phyloP scores from a whole-genome alignment of 345 rosid species.

The Atalantia buxifolia region DNA sequence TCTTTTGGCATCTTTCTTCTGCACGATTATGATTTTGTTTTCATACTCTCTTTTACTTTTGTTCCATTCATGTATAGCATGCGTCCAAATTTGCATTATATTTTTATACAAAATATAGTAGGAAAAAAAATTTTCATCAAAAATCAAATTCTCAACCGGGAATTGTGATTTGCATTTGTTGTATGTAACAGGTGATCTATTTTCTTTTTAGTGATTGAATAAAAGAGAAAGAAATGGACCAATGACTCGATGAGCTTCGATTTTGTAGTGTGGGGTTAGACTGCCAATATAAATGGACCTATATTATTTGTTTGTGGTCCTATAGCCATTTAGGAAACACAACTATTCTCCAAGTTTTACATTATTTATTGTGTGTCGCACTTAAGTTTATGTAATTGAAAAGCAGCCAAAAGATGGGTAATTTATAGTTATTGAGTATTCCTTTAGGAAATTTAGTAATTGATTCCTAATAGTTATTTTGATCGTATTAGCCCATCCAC shows the following conservation, averaged over 20 bases:
- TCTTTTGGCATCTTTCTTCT: constrained; percentile 15
- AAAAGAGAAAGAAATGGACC: neutral
- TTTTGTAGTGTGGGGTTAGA: neutral
- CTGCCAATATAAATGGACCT: too few relatives aligned
- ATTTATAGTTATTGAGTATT: too few relatives aligned
- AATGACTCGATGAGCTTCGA: neutral
- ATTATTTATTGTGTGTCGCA: neutral
- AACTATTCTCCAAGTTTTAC: neutral
- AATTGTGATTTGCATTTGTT: neutral
- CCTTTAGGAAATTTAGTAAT: too few relatives aligned
- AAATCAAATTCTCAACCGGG: neutral
- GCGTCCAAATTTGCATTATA: neutral
- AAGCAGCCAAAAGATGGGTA: neutral
- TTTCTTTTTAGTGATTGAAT: neutral
- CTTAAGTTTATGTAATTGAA: neutral
- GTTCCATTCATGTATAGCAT: neutral
- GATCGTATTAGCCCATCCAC: too few relatives aligned
- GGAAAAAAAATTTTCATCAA: too few relatives aligned
- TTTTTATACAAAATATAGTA: too few relatives aligned
- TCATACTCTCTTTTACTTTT: neutral
- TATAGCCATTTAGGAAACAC: neutral
- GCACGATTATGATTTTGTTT: constrained; percentile 1
- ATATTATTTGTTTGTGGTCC: too few relatives aligned
- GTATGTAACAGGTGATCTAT: neutral
- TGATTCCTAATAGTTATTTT: too few relatives aligned